These are phyloP conservation scores for Thymus quinquecostatus DNA, from an alignment of 257 asterid genomes.

Conservation along the genomic window DNA sequence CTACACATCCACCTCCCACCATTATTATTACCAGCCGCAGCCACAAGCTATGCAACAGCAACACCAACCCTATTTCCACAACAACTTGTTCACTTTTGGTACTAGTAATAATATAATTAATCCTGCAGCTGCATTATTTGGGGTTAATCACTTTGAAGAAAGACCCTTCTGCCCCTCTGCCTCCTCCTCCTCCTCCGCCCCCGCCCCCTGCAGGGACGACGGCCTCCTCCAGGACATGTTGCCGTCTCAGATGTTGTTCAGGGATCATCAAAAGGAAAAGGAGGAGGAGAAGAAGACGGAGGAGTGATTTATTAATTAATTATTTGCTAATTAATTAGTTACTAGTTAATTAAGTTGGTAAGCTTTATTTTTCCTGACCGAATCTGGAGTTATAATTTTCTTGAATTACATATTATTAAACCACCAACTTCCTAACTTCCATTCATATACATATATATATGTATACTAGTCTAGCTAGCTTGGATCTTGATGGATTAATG, in stretches of 20 bases:
- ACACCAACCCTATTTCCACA: slow-evolving; percentile 47
- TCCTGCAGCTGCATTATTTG: slow-evolving; percentile 5
- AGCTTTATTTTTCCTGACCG: slow-evolving; percentile 30
- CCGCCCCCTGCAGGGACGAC: slow-evolving; percentile 44
- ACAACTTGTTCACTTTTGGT: slow-evolving; percentile 21
- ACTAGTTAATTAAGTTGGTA: slow-evolving; percentile 32
- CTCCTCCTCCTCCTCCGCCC: background rate
- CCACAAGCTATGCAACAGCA: slow-evolving; percentile 23
- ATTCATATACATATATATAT: too few relatives aligned
- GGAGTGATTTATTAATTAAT: background rate
- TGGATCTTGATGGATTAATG: background rate
- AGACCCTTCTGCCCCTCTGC: slow-evolving; percentile 48
- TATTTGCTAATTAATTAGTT: slow-evolving; percentile 4
- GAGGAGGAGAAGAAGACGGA: slow-evolving; percentile 11
- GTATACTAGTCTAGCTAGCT: too few relatives aligned
- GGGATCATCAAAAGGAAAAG: slow-evolving; percentile 44
- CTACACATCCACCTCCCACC: slow-evolving; percentile 2
- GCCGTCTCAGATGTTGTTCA: slow-evolving; percentile 57
- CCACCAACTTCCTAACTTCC: slow-evolving; percentile 38
- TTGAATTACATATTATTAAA: slow-evolving; percentile 36
- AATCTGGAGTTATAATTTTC: slow-evolving; percentile 24
- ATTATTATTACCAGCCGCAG: slow-evolving; percentile 27
- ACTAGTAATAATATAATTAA: slow-evolving; percentile 1
- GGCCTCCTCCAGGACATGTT: slow-evolving; percentile 90
- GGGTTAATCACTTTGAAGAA: slow-evolving; percentile 37